A percentile compares a stretch with the other conserved stretches of the same genome.
Evolutionary conservation across 2,329 filamentous ascomycete genomes (phyloP).

Genomic region (Aulographum hederae): DNA sequence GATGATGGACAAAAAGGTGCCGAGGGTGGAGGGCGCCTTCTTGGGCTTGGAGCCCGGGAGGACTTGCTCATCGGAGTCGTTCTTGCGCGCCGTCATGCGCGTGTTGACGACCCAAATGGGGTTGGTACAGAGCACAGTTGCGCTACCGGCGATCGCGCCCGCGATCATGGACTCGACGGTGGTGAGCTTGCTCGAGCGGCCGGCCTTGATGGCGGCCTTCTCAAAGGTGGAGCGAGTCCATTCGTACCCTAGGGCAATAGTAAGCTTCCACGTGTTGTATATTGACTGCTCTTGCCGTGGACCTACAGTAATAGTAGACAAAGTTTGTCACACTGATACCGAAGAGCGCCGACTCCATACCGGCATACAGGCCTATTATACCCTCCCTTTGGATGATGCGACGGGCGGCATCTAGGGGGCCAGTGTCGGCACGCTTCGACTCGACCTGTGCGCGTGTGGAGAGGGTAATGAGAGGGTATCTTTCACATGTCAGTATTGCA

Average conservation of each 20-base stretch:
- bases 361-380: constrained; percentile 73
- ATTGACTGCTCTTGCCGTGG: background rate
- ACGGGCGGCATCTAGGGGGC: constrained; percentile 65
- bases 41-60: constrained; percentile 23
- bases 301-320: constrained; percentile 88
- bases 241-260: constrained; percentile 51
- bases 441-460: constrained; percentile 97
- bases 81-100: constrained; percentile 78
- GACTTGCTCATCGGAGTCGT: constrained; percentile 23
- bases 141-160: constrained; percentile 80
- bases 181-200: constrained; percentile 60
- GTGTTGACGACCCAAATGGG: constrained; percentile 99
- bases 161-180: constrained; percentile 90
- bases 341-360: constrained; percentile 84
- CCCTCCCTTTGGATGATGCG: constrained; percentile 87
- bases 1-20: constrained; percentile 64
- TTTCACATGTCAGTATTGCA: constrained; percentile 16
- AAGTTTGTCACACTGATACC: constrained; percentile 98
- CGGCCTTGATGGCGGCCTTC: constrained; percentile 51
- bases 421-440: constrained; percentile 76
- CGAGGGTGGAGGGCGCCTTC: constrained; percentile 54
- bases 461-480: constrained; percentile 90
- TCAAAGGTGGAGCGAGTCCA: constrained; percentile 85
- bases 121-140: constrained; percentile 91
- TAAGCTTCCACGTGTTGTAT: background rate